Evolutionary conservation across 352 stramenopile genomes (phyloP), one percentile per base, ranked within the genome.

Genomic region (Phytophthora pistaciae): DNA sequence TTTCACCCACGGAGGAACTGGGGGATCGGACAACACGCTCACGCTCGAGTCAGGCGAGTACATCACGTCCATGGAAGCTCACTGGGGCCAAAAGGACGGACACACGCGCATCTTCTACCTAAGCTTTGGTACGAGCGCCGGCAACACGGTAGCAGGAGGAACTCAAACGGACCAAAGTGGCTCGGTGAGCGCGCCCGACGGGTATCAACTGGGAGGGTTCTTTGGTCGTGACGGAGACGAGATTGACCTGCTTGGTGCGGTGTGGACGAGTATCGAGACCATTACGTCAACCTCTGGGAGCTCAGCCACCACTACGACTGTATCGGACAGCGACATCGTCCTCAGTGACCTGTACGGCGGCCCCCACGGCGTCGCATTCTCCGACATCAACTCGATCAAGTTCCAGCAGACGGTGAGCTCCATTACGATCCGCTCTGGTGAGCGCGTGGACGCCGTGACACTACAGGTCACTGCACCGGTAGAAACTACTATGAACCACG

Each of bases 151-250:
- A 6, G 63, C 61, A 11, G 61, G 46, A 27, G 68, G 68, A 31
- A 70, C 68, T 2, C 36, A 66, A 23, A 75, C 68, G 1, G 61
- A 75, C 16, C 42, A 75, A 36, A 70, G 55, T 25, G 62, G 61
- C 0, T 59, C 62, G 0, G 56, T 66, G n/a, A 66, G 46, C 31
- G 68, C 68, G n/a, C 68, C 68, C 0, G 56, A 61, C 7, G 68
- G 68, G 3, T 75, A 71, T 49, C 62, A 75, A 20, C 29, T 75
- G 5, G 68, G 68, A 3, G 62, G 68, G 6, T 71, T 75, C 29
- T 75, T 75, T 57, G 68, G 68, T 27, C 68, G 68, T 10, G 68
- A 71, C 10, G 68, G 68, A 5, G 68, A 75, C 14, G 68, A 75
- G 21, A 75, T 75, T 14, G 68, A 75, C 44, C 29, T 71, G 1